Conservation (phyloP, 1,139 yeast species). For the Suhomyces wounanorum region DNA sequence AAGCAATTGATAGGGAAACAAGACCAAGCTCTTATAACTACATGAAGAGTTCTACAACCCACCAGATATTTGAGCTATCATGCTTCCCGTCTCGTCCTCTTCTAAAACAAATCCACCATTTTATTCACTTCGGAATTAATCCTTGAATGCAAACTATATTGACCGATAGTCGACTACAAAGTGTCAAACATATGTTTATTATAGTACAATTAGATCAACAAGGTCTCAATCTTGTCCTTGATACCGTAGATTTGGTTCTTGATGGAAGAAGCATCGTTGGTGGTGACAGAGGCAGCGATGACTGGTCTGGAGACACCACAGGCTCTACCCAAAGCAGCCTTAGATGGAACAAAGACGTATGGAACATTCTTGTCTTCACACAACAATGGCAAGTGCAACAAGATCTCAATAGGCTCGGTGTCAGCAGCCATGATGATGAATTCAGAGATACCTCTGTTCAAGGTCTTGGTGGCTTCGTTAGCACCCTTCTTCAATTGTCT, state of each 20-base stretch:
- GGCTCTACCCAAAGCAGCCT: constrained; percentile 98
- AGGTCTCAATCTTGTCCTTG: constrained; percentile 98
- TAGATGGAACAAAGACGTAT: constrained; percentile 97
- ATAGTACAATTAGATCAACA: constrained; percentile 65
- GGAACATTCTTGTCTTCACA: constrained; percentile 99
- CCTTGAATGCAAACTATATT: no score
- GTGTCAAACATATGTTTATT: neutral
- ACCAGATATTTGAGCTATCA: no score
- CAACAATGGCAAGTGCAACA: constrained; percentile 93
- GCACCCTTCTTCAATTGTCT: constrained; percentile 99
- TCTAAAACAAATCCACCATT: no score
- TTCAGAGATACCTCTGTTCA: constrained; percentile 99
- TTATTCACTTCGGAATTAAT: no score
- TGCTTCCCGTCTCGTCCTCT: no score
- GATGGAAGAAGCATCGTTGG: constrained; percentile 97
- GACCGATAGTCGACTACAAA: neutral
- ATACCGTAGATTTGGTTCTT: constrained; percentile 95
- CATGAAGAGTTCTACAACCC: no score
- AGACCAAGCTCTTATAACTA: no score
- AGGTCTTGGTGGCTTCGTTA: constrained; percentile 98
- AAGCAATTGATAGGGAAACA: no score
- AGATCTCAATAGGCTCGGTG: constrained; percentile 98
- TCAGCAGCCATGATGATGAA: constrained; percentile 99
- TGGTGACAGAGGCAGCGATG: constrained; percentile 96
- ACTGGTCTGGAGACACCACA: constrained; percentile 99